Conservation (phyloP, 306 rosid species). For the Castanea crenata region DNA sequence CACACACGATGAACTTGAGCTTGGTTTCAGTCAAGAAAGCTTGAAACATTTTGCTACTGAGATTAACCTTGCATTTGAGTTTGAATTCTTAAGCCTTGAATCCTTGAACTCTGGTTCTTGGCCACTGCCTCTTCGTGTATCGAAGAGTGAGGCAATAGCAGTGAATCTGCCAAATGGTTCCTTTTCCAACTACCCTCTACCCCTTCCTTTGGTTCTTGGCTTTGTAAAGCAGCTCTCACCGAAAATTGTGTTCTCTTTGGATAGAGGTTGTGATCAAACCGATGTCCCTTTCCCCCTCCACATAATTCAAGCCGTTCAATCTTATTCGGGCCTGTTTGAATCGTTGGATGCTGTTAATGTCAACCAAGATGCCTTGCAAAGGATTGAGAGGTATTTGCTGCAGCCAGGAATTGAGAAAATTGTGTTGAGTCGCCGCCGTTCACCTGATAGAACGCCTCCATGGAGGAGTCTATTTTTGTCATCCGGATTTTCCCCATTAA, state of each 20-base stretch:
- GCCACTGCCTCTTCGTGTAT: slow-evolving; percentile 49
- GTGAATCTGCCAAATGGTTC: slow-evolving; percentile 66
- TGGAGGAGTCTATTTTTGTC: slow-evolving; percentile 62
- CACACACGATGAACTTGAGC: slow-evolving; percentile 59
- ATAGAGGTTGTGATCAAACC: slow-evolving; percentile 56
- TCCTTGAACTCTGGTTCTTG: slow-evolving; percentile 57
- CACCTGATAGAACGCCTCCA: slow-evolving; percentile 43
- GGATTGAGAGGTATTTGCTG: slow-evolving; percentile 67
- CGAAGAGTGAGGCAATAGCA: slow-evolving; percentile 61
- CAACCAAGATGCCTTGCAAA: slow-evolving; percentile 59
- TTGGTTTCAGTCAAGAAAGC: slow-evolving; percentile 72
- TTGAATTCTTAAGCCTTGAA: slow-evolving; percentile 58
- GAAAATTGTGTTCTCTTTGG: slow-evolving; percentile 66
- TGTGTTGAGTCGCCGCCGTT: slow-evolving; percentile 40
- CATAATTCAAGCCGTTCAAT: slow-evolving; percentile 48
- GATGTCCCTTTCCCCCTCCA: slow-evolving; percentile 66
- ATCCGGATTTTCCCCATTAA: slow-evolving; percentile 68
- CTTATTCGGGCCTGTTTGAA: slow-evolving; percentile 58
- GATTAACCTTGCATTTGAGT: slow-evolving; percentile 63
- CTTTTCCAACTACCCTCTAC: slow-evolving; percentile 42
- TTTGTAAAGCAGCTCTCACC: slow-evolving; percentile 80
- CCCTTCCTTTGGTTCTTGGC: slow-evolving; percentile 56
- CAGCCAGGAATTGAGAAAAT: slow-evolving; percentile 79
- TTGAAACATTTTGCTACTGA: slow-evolving; percentile 72
- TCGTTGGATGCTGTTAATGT: slow-evolving; percentile 74